Evolutionary conservation across 257 asterid species (phyloP).

Genomic region (Salvia rosmarinus): DNA sequence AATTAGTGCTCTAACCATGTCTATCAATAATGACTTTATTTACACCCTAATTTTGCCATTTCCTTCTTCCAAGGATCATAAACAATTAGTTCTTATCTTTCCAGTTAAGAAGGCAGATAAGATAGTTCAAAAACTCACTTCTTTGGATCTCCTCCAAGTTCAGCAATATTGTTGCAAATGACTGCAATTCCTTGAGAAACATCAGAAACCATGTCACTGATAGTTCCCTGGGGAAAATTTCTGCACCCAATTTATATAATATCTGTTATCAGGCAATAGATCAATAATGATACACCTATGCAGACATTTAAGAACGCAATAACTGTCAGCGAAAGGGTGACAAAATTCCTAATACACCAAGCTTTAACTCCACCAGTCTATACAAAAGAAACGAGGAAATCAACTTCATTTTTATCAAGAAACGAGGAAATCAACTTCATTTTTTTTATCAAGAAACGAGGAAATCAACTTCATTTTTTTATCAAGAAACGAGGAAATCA

Average conservation of each 20-base stretch:
- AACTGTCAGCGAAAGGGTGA: background rate
- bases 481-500: constrained; percentile 4
- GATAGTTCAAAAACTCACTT: constrained; percentile 48
- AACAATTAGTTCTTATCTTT: constrained; percentile 8
- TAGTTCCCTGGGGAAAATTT: constrained; percentile 99
- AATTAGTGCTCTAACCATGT: constrained; percentile 23
- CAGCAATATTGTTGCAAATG: constrained; percentile 63
- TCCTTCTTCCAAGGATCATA: constrained; percentile 7
- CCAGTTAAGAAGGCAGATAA: constrained; percentile 17
- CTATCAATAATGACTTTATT: constrained; percentile 2
- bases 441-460: no score
- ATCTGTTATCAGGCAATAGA: constrained; percentile 31
- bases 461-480: no score
- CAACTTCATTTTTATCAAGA: no score
- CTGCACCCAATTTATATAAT: constrained; percentile 50
- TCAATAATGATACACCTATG: constrained; percentile 9
- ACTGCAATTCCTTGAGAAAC: constrained; percentile 81
- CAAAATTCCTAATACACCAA: constrained; percentile 16
- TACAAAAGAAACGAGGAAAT: no score
- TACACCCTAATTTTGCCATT: constrained; percentile 21
- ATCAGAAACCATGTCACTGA: constrained; percentile 87
- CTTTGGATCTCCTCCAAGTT: constrained; percentile 89
- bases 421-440: no score
- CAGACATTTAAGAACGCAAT: constrained; percentile 1
- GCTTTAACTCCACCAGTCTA: constrained; percentile 16